These are phyloP conservation scores for Kluyveromyces aestuarii DNA, from an alignment of 805 yeast species.

Conservation along the genomic window DNA sequence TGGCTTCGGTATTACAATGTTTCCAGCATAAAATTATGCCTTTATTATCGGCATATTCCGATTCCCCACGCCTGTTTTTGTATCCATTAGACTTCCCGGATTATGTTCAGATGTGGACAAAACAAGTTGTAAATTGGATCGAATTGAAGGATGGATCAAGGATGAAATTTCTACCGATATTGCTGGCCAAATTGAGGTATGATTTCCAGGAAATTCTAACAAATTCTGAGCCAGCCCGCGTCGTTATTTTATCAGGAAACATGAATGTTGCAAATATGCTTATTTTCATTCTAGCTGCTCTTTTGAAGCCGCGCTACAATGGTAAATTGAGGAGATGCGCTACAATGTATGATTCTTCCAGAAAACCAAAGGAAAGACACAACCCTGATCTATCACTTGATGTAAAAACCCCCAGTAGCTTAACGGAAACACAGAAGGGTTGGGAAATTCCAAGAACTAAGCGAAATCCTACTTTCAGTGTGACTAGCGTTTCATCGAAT, in stretches of 20 bases:
- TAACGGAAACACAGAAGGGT: conserved; percentile 17
- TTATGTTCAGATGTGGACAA: conserved; percentile 31
- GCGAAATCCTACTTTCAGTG: conserved; percentile 17
- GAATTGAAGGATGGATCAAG: conserved; percentile 36
- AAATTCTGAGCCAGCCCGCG: conserved; percentile 33
- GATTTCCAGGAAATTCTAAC: conserved; percentile 17
- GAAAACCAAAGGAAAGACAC: background rate
- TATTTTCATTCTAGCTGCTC: conserved; percentile 42
- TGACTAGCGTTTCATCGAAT: conserved; percentile 26
- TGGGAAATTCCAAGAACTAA: conserved; percentile 33
- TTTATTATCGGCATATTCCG: conserved; percentile 22
- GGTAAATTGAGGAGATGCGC: conserved; percentile 6
- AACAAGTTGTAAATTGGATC: conserved; percentile 33
- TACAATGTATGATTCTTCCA: conserved; percentile 6
- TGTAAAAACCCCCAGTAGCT: background rate
- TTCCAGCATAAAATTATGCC: conserved; percentile 26
- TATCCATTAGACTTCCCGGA: conserved; percentile 24
- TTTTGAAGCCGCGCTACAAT: conserved; percentile 32
- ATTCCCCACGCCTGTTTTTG: conserved; percentile 30
- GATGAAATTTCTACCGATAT: conserved; percentile 19
- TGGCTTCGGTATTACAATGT: conserved; percentile 17
- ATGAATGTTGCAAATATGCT: conserved; percentile 52
- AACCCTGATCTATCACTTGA: background rate
- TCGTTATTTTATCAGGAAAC: conserved; percentile 50
- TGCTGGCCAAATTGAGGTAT: conserved; percentile 21